phyloP scores from a whole-genome alignment of 176 grass and related monocot species.

The Oryza coarctata region DNA sequence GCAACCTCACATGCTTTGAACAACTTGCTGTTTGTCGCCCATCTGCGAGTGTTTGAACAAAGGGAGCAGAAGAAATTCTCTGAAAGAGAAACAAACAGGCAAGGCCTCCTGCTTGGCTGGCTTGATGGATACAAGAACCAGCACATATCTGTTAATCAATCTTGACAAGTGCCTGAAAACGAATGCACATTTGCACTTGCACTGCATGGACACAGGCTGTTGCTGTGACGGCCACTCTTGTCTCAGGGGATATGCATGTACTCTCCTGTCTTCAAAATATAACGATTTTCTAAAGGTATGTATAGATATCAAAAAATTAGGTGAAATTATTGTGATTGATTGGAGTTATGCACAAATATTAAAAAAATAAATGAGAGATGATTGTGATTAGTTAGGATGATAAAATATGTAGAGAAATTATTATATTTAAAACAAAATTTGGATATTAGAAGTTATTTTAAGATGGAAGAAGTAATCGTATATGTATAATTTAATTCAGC shows the following conservation, averaged over 20 bases:
- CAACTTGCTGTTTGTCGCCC: neutral
- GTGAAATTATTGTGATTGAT: no score
- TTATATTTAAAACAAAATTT: no score
- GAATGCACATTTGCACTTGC: neutral
- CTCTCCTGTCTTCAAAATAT: no score
- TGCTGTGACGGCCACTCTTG: slow-evolving; percentile 11
- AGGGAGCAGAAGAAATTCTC: neutral
- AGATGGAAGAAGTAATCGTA: neutral
- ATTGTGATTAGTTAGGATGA: no score
- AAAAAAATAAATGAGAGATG: no score
- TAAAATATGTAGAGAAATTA: no score
- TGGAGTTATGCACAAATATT: no score
- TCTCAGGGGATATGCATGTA: slow-evolving; percentile 16
- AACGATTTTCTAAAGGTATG: no score
- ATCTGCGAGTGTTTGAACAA: neutral
- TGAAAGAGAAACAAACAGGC: neutral
- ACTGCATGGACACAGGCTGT: neutral
- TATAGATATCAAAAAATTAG: no score
- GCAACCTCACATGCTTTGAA: neutral
- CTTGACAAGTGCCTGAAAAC: neutral
- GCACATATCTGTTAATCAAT: neutral
- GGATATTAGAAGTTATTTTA: no score
- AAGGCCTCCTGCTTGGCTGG: neutral
- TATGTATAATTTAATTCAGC: neutral
- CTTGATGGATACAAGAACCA: neutral